Evolutionary conservation across 2,329 filamentous ascomycete genomes (phyloP).

Genomic region (Colletotrichum costaricense): DNA sequence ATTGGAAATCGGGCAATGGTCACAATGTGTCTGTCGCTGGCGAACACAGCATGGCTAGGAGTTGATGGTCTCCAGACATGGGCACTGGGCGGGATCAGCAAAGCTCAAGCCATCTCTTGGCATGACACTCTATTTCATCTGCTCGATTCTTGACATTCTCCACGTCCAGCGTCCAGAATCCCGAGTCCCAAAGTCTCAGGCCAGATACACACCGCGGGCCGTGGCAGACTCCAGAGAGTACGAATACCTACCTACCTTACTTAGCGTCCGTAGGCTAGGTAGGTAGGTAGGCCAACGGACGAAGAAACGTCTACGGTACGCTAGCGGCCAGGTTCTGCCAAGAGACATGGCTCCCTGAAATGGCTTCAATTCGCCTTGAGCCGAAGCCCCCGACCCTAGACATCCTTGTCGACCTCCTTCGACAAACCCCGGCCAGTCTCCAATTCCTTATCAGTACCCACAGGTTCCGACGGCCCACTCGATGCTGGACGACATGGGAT

Average conservation of each 20-base stretch:
- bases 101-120: slow-evolving; percentile 25
- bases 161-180: too few relatives aligned
- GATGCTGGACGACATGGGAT: slow-evolving; percentile 6
- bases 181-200: background rate
- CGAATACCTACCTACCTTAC: background rate
- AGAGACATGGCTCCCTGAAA: slow-evolving; percentile 19
- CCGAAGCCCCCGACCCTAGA: slow-evolving; percentile 26
- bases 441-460: slow-evolving; percentile 36
- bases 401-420: background rate
- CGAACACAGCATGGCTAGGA: background rate
- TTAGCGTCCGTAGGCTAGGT: too few relatives aligned
- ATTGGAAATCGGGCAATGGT: background rate
- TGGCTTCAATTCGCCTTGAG: slow-evolving; percentile 25
- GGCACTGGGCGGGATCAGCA: slow-evolving; percentile 6
- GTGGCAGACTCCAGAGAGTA: background rate
- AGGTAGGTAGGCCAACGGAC: background rate
- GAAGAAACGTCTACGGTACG: slow-evolving; percentile 1
- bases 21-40: background rate
- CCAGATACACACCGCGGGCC: background rate
- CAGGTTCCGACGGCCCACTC: slow-evolving; percentile 22
- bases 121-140: background rate
- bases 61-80: background rate
- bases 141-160: background rate
- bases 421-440: slow-evolving; percentile 10
- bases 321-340: slow-evolving; percentile 3